A percentile compares a stretch with the other conserved stretches of the same genome.
Conservation (phyloP, 129 eudicot species). For the Heracleum sosnowskyi region DNA sequence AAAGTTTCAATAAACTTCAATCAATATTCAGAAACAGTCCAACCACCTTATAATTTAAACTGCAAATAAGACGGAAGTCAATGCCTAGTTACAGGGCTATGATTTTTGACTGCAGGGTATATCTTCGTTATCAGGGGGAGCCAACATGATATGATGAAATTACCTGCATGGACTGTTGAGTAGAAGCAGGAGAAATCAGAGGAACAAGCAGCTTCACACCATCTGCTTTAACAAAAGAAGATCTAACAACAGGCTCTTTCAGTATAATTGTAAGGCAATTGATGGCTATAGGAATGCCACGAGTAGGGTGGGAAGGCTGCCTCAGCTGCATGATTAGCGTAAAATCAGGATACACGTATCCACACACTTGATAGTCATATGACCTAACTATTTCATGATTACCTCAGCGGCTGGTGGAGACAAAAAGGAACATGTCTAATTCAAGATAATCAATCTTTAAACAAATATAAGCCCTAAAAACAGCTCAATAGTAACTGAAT, state of each 20-base stretch:
- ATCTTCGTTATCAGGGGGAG: neutral
- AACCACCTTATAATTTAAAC: neutral
- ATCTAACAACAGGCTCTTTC: slow-evolving; percentile 77
- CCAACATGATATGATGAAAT: slow-evolving; percentile 5
- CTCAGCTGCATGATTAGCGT: slow-evolving; percentile 47
- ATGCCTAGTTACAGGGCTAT: too few species aligned
- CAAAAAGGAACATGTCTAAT: neutral
- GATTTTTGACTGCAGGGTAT: too few species aligned
- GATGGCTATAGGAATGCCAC: slow-evolving; percentile 58
- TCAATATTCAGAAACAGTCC: neutral
- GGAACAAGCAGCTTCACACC: slow-evolving; percentile 92
- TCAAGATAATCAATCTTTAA: neutral
- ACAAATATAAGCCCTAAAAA: neutral
- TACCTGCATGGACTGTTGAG: slow-evolving; percentile 97
- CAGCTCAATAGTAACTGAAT: neutral
- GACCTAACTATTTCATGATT: neutral
- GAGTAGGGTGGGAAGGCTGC: slow-evolving; percentile 86
- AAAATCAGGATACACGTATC: neutral
- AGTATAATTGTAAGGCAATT: slow-evolving; percentile 65
- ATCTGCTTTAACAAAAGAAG: slow-evolving; percentile 87
- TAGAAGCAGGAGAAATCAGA: slow-evolving; percentile 85
- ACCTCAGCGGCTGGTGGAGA: neutral
- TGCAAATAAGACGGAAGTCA: too few species aligned
- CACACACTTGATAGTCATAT: neutral
- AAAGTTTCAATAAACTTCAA: neutral